Base-by-base conservation (phyloP, 306 rosid genomes). In the Pyrus communis region DNA sequence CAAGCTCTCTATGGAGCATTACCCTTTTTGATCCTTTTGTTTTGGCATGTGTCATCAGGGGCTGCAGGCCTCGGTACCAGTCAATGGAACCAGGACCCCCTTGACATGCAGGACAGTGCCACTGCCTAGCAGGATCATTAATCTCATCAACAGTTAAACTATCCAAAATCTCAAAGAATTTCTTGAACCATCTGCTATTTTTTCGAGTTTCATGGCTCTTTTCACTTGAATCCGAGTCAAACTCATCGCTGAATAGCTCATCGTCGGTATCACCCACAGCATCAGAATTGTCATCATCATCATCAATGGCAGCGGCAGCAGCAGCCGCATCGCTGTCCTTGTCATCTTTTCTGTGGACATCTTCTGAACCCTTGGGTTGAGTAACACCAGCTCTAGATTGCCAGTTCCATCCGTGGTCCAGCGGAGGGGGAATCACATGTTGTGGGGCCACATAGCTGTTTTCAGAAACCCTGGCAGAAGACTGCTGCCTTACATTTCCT, bases 51-150 rank as follows among this genome's bases (percentile, higher is more conserved):
- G 93, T 75, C 84, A 86, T 63, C 73, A 93, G 68, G 51, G 98
- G 98, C 87, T 89, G 97, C 85, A 93, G 81, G 76, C 98, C 98
- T 49, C 84, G 82, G 72, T 77, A 93, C 98, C 98, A 89, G 64
- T 93, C 97, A 82, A 93, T 93, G 74, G 98, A 79, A 73, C 98
- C 98, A 46, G 98, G 98, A 40, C 98, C 97, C 61, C 85, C 75
- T 84, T 91, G 89, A 80, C 98, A 93, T 65, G 97, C 95, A 30
- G 97, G 89, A 71, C 97, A 93, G 66, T 93, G 98, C 98, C 98
- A 93, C 89, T 87, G 93, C 86, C 97, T 85, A 46, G 76, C 90
- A 13, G 91, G 90, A 23, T 92, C 90, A 72, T 70, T 84, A 2
- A 92, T 86, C 70, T 87, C 82, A 1, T 72, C 88, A 11, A 85